Conservation (phyloP, 805 yeast genomes). For the Yamadazyma paraphyllophila region DNA sequence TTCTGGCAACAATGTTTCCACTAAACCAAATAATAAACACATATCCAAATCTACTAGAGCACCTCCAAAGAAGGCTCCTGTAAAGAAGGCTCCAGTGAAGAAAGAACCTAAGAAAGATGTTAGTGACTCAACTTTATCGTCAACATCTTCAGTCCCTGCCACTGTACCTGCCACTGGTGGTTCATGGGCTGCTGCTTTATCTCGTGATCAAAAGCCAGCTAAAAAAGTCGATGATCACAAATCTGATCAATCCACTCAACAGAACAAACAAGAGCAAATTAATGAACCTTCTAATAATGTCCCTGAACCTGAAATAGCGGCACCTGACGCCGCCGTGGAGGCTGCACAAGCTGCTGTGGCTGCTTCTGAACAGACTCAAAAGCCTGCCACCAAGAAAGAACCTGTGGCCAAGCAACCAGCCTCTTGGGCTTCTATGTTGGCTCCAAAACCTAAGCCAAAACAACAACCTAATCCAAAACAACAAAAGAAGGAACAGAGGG, state of each 20-base stretch:
- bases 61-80: constrained; percentile 3
- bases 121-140: constrained; percentile 1
- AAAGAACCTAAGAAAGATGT: not conserved
- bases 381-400: not conserved
- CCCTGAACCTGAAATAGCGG: not conserved
- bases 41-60: not conserved
- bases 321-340: constrained; percentile 31
- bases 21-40: not conserved
- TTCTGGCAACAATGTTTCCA: constrained; percentile 8
- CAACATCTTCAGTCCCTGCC: constrained; percentile 19
- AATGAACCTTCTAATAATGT: constrained; percentile 5
- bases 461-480: constrained; percentile 20
- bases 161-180: constrained; percentile 23
- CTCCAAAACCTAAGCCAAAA: constrained; percentile 47
- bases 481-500: constrained; percentile 14
- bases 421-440: constrained; percentile 72
- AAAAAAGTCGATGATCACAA: constrained; percentile 13
- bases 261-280: not conserved
- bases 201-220: constrained; percentile 27
- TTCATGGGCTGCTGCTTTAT: constrained; percentile 45
- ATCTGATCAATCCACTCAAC: no score
- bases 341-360: constrained; percentile 12
- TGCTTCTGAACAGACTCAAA: constrained; percentile 10
- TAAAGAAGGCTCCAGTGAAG: not conserved
- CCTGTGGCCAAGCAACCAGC: constrained; percentile 17